Percentiles rank a stretch among this genome's conserved stretches.
These are phyloP conservation scores for Filobasidium uniguttulatum DNA, from an alignment of 1,284 basidiomycete species.

Conservation along the genomic window DNA sequence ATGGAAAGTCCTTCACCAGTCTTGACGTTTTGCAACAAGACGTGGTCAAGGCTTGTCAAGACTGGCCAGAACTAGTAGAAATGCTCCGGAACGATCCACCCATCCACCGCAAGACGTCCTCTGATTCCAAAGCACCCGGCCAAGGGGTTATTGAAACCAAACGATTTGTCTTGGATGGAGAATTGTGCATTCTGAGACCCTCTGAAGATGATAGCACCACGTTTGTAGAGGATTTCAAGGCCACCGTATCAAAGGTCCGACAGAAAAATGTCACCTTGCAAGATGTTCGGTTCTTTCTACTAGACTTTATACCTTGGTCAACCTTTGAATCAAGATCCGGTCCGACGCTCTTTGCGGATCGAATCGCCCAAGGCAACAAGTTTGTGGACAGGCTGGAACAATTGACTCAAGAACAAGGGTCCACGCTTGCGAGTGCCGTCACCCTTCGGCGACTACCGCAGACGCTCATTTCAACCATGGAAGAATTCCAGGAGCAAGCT, in stretches of 20 bases:
- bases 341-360: conserved; percentile 18
- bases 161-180: conserved; percentile 33
- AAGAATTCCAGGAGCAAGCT: conserved; percentile 26
- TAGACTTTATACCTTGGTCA: conserved; percentile 27
- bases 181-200: conserved; percentile 27
- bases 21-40: conserved; percentile 20
- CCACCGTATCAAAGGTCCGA: conserved; percentile 24
- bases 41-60: conserved; percentile 9
- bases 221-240: conserved; percentile 28
- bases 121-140: neutral
- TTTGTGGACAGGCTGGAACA: conserved; percentile 18
- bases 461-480: conserved; percentile 14
- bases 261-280: conserved; percentile 17
- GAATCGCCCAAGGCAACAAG: conserved; percentile 16
- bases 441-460: conserved; percentile 24
- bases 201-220: neutral
- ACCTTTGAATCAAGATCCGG: conserved; percentile 14
- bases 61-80: neutral
- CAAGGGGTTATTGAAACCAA: conserved; percentile 13
- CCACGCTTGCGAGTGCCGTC: neutral
- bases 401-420: neutral
- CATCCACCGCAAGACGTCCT: neutral
- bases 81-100: conserved; percentile 2
- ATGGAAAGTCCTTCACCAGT: conserved; percentile 25
- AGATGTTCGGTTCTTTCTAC: conserved; percentile 27